phyloP scores from a whole-genome alignment of 495 filamentous ascomycete genomes.

The Aspergillus nanangensis region DNA sequence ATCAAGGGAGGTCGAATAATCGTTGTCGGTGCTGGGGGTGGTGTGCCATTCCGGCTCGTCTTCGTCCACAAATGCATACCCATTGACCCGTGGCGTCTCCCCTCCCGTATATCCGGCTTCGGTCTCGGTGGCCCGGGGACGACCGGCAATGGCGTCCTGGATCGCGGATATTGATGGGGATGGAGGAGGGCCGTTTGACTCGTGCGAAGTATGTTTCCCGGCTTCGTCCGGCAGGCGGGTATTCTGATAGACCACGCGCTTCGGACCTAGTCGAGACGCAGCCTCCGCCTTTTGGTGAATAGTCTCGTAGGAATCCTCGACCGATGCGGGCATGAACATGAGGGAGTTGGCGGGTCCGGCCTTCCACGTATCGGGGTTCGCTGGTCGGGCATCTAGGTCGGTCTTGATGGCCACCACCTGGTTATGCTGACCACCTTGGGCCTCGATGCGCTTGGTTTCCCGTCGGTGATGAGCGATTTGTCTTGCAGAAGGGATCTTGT shows the following conservation, averaged over 20 bases:
- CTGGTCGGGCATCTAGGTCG: slow-evolving; percentile 62
- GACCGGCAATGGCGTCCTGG: slow-evolving; percentile 80
- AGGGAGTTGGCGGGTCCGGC: slow-evolving; percentile 70
- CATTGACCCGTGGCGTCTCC: slow-evolving; percentile 85
- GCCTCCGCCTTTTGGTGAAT: slow-evolving; percentile 61
- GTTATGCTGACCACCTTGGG: slow-evolving; percentile 25
- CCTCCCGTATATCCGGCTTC: slow-evolving; percentile 62
- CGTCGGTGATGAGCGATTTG: slow-evolving; percentile 76
- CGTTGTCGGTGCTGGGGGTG: slow-evolving; percentile 9
- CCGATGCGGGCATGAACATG: slow-evolving; percentile 73
- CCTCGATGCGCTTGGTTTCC: slow-evolving; percentile 56
- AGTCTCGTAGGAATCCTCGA: slow-evolving; percentile 67
- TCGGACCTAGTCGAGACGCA: slow-evolving; percentile 70
- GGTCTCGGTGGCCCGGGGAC: slow-evolving; percentile 55
- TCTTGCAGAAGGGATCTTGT: slow-evolving; percentile 83
- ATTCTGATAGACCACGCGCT: slow-evolving; percentile 75
- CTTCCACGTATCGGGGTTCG: slow-evolving; percentile 75
- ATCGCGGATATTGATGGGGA: slow-evolving; percentile 85
- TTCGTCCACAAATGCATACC: slow-evolving; percentile 88
- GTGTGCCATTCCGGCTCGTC: slow-evolving; percentile 53
- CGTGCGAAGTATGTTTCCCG: slow-evolving; percentile 25
- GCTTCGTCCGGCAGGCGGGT: slow-evolving; percentile 57
- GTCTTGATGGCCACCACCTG: slow-evolving; percentile 46
- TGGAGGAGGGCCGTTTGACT: slow-evolving; percentile 43
- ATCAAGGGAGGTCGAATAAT: slow-evolving; percentile 5